Conservation (phyloP, 192 early-diverging fungal species). For the Paraglomus occultum region DNA sequence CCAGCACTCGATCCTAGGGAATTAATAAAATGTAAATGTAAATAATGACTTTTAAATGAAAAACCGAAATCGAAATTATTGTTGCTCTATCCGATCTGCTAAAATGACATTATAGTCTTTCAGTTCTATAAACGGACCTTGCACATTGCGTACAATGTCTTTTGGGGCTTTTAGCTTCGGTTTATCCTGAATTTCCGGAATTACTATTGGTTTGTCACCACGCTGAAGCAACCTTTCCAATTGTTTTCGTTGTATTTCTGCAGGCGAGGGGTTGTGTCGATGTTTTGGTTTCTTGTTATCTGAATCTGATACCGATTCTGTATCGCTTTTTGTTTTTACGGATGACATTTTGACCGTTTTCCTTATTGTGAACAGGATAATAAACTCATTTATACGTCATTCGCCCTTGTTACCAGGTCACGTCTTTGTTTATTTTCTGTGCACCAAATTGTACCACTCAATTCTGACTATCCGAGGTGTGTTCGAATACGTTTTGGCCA, state of each 20-base stretch:
- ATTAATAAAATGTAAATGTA: conserved; percentile 2
- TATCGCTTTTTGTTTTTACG: too few species aligned
- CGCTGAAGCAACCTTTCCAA: conserved; percentile 72
- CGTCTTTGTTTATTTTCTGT: too few species aligned
- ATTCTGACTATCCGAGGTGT: too few species aligned
- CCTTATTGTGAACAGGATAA: too few species aligned
- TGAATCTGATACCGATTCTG: conserved; percentile 1
- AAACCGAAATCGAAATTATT: neutral
- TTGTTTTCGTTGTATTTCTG: conserved; percentile 57
- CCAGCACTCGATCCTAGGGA: conserved; percentile 84
- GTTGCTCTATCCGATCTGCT: too few species aligned
- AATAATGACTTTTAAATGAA: neutral
- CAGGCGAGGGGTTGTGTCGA: conserved; percentile 42
- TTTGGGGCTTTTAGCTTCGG: conserved; percentile 63
- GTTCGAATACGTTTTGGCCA: too few species aligned
- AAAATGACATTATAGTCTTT: neutral
- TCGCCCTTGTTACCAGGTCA: too few species aligned
- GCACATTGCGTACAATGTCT: conserved; percentile 88
- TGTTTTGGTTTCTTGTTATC: conserved; percentile 31
- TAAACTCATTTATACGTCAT: too few species aligned
- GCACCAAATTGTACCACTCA: too few species aligned
- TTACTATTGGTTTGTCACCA: conserved; percentile 76
- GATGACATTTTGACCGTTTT: too few species aligned
- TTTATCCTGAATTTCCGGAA: conserved; percentile 68
- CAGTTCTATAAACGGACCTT: conserved; percentile 45